Evolutionary conservation across 2,329 filamentous ascomycete species (phyloP), one percentile per base, ranked within the genome.

Genomic region (Ambrosiella xylebori): DNA sequence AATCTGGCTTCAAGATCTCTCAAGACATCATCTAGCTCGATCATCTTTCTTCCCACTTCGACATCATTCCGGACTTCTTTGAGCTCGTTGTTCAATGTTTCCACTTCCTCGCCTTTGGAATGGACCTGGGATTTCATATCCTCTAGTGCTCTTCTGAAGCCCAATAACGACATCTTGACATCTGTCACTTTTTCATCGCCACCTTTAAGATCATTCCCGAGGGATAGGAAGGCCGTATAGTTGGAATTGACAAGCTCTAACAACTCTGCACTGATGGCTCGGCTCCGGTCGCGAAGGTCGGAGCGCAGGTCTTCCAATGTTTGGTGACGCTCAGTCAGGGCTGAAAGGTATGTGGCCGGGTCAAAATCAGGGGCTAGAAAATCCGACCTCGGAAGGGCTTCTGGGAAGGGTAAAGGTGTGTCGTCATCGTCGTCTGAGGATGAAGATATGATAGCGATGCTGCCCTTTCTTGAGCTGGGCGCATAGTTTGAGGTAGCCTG

Each of bases 231-330:
- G 59, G 91, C 86, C 53, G 88, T 85, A 68, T 98, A 97, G 70
- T 98, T 95, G 56, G 85, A 80, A 67, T 98, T 98, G 63, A 98
- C 93, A 7, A 98, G 80, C 71, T 96, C 91, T 15, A 98, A 76
- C 2, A 98, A 77, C 71, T 98, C 93, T 62, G 85, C 81, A 65
- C 84, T 86, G 61, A 98, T 83, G 17, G 84, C 78, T 64, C 86
- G 80, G 64, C 84, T 87, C 56, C 94, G 79, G 60, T 89, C 81
- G 50, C 90, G 84, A 13, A 98, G 76, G 66, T 98, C 94, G 4
- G 84, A 73, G 40, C 91, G 87, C 38, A 98, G 76, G 68, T 98
- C 93, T 68, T 95, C 90, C 53, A 98, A 86, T 0, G 91, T 96
- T 69, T 98, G 93, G 69, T 98, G 93, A 1, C 93, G 85, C 67